A percentile compares a stretch with the other conserved stretches of the same genome.
Conservation (phyloP, 352 stramenopile genomes). For the Pythium chondricola region DNA sequence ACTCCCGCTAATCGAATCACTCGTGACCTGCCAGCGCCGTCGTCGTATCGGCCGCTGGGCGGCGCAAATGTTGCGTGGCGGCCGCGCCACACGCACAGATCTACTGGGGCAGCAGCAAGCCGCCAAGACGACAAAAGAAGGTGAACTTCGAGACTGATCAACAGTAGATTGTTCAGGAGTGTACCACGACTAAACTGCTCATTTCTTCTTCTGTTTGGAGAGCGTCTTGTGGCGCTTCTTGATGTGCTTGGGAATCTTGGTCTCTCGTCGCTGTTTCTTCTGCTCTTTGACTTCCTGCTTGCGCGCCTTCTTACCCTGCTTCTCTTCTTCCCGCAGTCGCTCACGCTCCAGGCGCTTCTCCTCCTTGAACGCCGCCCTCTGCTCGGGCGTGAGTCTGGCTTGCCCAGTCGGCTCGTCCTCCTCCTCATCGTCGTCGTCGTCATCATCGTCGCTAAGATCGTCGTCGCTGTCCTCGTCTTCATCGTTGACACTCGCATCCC, state of each 20-base stretch:
- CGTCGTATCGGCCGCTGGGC: slow-evolving; percentile 82
- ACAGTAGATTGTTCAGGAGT: not conserved
- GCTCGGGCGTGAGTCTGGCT: slow-evolving; percentile 63
- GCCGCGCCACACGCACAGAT: slow-evolving; percentile 65
- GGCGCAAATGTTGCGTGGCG: slow-evolving; percentile 77
- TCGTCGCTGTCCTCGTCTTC: slow-evolving; percentile 17
- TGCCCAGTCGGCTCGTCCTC: slow-evolving; percentile 36
- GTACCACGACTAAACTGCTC: not conserved
- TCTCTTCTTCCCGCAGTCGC: slow-evolving; percentile 41
- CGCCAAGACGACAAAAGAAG: slow-evolving; percentile 7
- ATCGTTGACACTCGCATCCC: slow-evolving; percentile 34
- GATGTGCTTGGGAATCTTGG: slow-evolving; percentile 98
- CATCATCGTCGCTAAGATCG: slow-evolving; percentile 17
- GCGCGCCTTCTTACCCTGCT: slow-evolving; percentile 87
- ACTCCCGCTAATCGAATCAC: too few species aligned
- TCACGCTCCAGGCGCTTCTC: slow-evolving; percentile 74
- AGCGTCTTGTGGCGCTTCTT: slow-evolving; percentile 98
- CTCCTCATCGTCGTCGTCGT: slow-evolving; percentile 27
- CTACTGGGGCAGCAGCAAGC: slow-evolving; percentile 40
- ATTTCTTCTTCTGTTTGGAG: slow-evolving; percentile 88
- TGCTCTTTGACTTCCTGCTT: slow-evolving; percentile 95
- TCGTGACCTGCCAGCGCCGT: too few species aligned
- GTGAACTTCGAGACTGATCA: slow-evolving; percentile 6
- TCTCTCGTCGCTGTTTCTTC: slow-evolving; percentile 90
- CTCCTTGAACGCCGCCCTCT: slow-evolving; percentile 79